Evolutionary conservation across 176 grass and related monocot species (phyloP).

Genomic region (Guadua angustifolia): DNA sequence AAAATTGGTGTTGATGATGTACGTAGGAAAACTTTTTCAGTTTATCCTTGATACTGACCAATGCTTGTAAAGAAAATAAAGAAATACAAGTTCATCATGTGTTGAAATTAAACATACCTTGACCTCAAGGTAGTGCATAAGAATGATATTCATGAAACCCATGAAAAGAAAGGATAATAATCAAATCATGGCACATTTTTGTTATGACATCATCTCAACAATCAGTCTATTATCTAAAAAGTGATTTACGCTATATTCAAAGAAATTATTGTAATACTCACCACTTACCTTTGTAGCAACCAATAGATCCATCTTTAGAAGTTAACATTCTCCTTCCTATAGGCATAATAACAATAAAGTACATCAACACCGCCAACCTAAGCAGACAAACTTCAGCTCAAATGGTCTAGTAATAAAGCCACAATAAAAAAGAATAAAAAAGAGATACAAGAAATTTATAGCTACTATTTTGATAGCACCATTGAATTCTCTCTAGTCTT

Average conservation of each 20-base stretch:
- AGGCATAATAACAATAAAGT: conserved; percentile 99
- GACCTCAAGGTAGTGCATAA: conserved; percentile 96
- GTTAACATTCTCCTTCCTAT: conserved; percentile 88
- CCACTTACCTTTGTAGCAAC: conserved; percentile 93
- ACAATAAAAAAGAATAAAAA: conserved; percentile 36
- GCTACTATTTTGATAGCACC: neutral
- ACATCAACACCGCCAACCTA: conserved; percentile 99
- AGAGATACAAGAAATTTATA: neutral
- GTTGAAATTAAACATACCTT: conserved; percentile 64
- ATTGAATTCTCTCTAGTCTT: neutral
- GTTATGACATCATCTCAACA: neutral
- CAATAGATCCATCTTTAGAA: conserved; percentile 98
- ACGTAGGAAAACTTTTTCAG: neutral
- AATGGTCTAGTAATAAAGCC: conserved; percentile 30
- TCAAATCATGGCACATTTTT: conserved; percentile 20
- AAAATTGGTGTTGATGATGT: neutral
- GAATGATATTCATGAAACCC: conserved; percentile 92
- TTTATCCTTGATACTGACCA: neutral
- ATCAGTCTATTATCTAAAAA: conserved; percentile 16
- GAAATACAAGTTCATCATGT: neutral
- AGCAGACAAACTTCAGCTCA: conserved; percentile 28
- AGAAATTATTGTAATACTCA: conserved; percentile 14
- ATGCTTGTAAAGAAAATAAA: neutral
- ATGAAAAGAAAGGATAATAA: conserved; percentile 55
- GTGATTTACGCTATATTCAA: conserved; percentile 31